phyloP scores from a whole-genome alignment of 106 monocot species.

The Dendrobium huoshanense region DNA sequence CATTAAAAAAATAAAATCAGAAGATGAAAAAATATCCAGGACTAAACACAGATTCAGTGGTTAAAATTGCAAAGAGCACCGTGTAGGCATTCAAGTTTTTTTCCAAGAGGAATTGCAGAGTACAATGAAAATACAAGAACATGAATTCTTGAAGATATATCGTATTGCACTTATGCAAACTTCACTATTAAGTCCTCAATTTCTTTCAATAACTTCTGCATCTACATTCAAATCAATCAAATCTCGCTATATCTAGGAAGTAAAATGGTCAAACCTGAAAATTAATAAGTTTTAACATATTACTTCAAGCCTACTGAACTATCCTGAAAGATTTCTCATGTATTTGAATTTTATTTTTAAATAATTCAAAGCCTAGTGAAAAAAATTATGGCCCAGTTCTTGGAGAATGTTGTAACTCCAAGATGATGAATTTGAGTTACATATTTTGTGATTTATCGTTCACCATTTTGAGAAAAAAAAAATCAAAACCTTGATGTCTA shows the following conservation, averaged over 20 bases:
- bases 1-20: neutral
- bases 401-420: too few relatives aligned
- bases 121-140: neutral
- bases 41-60: neutral
- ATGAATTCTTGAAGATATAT: neutral
- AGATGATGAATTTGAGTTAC: too few relatives aligned
- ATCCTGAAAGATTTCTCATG: neutral
- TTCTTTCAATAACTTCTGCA: neutral
- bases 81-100: neutral
- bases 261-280: too few relatives aligned
- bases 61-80: neutral
- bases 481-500: neutral
- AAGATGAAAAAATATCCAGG: neutral
- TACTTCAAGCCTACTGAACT: neutral
- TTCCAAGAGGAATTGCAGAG: neutral
- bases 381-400: too few relatives aligned
- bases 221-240: neutral
- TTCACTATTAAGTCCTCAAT: neutral
- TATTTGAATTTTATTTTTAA: neutral
- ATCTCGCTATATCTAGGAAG: neutral
- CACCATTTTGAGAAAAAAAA: neutral
- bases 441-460: too few relatives aligned
- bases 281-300: too few relatives aligned
- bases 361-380: neutral
- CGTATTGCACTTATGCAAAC: neutral